These are phyloP conservation scores for Ulvella scutata DNA, from an alignment of 139 green algal genomes.

Conservation along the genomic window DNA sequence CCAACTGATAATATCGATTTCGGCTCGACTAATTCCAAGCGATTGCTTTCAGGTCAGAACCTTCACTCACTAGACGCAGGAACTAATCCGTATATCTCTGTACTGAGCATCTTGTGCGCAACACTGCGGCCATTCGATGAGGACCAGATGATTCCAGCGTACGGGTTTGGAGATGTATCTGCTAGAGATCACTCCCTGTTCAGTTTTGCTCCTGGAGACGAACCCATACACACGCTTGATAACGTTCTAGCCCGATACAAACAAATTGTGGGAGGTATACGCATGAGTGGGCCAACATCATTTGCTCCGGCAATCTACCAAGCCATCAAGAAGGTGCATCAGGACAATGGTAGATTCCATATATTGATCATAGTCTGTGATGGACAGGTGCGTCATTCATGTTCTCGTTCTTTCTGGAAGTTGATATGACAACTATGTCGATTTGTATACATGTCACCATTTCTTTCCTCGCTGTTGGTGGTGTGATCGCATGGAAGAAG, in stretches of 20 bases:
- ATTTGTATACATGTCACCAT: no score
- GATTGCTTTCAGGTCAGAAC: background rate
- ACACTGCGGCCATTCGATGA: slow-evolving; percentile 33
- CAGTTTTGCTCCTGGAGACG: background rate
- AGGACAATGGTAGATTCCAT: slow-evolving; percentile 31
- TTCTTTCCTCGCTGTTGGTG: no score
- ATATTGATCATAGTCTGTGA: slow-evolving; percentile 45
- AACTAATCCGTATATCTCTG: background rate
- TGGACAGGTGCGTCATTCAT: slow-evolving; percentile 26
- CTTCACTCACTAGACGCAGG: background rate
- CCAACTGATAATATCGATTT: no score
- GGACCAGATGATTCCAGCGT: slow-evolving; percentile 32
- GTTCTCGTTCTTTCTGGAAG: no score
- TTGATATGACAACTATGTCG: no score
- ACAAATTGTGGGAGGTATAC: background rate
- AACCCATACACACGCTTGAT: background rate
- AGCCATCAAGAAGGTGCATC: slow-evolving; percentile 33
- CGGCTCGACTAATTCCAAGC: no score
- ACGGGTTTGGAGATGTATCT: slow-evolving; percentile 22
- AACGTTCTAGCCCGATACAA: background rate
- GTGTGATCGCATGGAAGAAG: no score
- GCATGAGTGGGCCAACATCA: slow-evolving; percentile 42
- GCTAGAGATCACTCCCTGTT: background rate
- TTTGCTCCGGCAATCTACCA: slow-evolving; percentile 55
- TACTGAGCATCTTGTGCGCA: slow-evolving; percentile 11